A percentile compares a stretch with the other conserved stretches of the same genome.
phyloP scores from a whole-genome alignment of 179 eudicot species.

The Spinacia oleracea region DNA sequence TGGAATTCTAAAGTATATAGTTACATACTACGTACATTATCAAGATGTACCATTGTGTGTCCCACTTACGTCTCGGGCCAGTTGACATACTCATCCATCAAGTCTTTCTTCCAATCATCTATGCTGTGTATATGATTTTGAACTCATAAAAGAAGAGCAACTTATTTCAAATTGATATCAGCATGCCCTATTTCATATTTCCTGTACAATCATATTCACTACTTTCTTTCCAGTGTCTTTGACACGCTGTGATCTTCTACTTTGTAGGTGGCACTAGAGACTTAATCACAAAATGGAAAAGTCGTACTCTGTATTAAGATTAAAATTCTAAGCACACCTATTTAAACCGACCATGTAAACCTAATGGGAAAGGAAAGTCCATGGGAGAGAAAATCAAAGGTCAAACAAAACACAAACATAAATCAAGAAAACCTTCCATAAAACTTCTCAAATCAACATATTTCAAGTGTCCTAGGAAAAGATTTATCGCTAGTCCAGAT shows the following conservation, averaged over 20 bases:
- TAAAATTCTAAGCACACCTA: not conserved
- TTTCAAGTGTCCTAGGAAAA: not conserved
- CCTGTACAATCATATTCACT: not conserved
- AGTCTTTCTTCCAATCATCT: not conserved
- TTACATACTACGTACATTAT: too few species aligned
- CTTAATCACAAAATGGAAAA: not conserved
- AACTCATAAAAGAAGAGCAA: not conserved
- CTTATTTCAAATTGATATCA: not conserved
- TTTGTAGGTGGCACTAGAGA: not conserved
- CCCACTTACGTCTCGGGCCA: not conserved
- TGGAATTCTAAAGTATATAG: not conserved
- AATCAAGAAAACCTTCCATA: not conserved
- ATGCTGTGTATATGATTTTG: not conserved
- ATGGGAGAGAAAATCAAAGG: not conserved
- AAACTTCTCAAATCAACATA: not conserved
- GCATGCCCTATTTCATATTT: not conserved
- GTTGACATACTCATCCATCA: not conserved
- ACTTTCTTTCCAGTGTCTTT: not conserved
- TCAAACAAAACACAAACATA: not conserved
- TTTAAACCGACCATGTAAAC: not conserved
- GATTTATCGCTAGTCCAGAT: not conserved
- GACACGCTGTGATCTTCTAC: not conserved
- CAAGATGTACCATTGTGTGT: not conserved
- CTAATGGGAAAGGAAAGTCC: not conserved
- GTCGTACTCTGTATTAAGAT: too few species aligned